A percentile compares a stretch with the other conserved stretches of the same genome.
Conservation (phyloP, 2,329 filamentous ascomycete species). For the Cordyceps farinosa region DNA sequence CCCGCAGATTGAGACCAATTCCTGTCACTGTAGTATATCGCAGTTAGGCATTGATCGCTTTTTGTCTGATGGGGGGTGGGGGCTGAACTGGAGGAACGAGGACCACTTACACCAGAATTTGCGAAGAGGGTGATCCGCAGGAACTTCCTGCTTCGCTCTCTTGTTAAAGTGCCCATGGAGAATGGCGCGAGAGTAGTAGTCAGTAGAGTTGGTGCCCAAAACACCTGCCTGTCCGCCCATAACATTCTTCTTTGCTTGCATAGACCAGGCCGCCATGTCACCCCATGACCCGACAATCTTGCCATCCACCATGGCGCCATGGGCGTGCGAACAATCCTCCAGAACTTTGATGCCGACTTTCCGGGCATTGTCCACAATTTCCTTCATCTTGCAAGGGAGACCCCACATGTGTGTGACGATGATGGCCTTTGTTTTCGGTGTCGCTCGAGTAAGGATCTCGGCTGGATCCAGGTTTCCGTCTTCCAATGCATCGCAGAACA, state of each 20-base stretch:
- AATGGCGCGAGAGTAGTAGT: conserved; percentile 13
- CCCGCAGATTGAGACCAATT: conserved; percentile 12
- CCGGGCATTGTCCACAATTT: neutral
- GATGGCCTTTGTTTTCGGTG: conserved; percentile 10
- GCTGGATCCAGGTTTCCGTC: neutral
- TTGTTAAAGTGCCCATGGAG: conserved; percentile 15
- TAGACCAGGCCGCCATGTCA: conserved; percentile 12
- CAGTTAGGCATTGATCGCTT: neutral
- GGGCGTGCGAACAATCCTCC: conserved; percentile 18
- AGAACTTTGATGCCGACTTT: conserved; percentile 10
- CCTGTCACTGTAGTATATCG: neutral
- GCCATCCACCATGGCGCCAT: conserved; percentile 9
- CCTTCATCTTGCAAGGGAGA: conserved; percentile 13
- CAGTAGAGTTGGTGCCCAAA: conserved; percentile 9
- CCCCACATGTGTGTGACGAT: conserved; percentile 19
- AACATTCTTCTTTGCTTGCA: conserved; percentile 15
- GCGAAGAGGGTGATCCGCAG: conserved; percentile 2
- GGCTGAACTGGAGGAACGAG: too few relatives aligned
- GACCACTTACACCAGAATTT: conserved; percentile 7
- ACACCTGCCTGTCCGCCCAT: conserved; percentile 13
- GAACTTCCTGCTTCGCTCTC: conserved; percentile 11
- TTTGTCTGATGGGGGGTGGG: too few relatives aligned
- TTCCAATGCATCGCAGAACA: neutral
- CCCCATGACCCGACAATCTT: conserved; percentile 13
- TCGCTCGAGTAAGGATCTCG: conserved; percentile 1